A percentile compares a stretch with the other conserved stretches of the same genome.
Conservation (phyloP, 306 rosid species). For the Sicyos edulis region DNA sequence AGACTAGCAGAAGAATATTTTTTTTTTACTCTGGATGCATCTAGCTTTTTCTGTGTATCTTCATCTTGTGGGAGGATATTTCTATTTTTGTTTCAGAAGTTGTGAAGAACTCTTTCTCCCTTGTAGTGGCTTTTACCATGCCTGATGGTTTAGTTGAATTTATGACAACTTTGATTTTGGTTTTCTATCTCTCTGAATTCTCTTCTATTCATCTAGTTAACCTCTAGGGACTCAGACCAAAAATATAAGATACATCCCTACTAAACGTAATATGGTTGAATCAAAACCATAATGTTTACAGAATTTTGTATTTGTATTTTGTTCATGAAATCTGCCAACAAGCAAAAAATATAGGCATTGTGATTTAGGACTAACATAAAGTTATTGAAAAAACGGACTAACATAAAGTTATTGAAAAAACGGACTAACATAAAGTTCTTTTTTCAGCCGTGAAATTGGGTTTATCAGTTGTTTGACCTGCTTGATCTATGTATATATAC, state of each 20-base stretch:
- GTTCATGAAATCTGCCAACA: neutral
- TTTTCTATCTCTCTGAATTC: neutral
- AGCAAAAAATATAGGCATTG: neutral
- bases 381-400: neutral
- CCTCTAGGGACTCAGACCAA: neutral
- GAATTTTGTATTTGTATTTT: neutral
- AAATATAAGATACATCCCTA: neutral
- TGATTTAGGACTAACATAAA: neutral
- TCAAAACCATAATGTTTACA: neutral
- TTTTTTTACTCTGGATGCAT: neutral
- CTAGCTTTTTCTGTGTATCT: neutral
- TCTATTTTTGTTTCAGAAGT: constrained; percentile 7
- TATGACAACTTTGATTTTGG: neutral
- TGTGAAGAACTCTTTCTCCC: neutral
- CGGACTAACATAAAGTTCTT: neutral
- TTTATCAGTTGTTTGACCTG: neutral
- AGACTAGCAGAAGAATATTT: constrained; percentile 2
- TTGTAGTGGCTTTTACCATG: neutral
- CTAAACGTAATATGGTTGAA: neutral
- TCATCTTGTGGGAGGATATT: neutral
- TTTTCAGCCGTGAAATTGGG: constrained; percentile 5
- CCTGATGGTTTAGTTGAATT: neutral
- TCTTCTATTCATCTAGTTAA: constrained; percentile 4
- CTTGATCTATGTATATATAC: neutral
- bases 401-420: neutral